These are phyloP conservation scores for Sporisorium reilianum DNA, from an alignment of 1,284 basidiomycete species.

Conservation along the genomic window DNA sequence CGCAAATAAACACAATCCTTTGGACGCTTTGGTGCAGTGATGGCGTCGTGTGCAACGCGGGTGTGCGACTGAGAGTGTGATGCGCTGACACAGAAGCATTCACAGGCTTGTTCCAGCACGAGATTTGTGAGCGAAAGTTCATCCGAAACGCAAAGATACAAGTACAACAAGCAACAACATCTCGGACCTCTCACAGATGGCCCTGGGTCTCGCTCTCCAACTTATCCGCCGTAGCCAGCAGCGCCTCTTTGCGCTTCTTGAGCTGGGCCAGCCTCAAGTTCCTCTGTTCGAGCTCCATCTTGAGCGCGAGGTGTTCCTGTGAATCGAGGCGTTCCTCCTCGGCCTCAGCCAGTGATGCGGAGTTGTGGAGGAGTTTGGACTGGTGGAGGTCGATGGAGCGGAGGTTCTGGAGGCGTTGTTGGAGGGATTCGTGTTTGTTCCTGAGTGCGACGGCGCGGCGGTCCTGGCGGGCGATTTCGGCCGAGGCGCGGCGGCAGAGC, in stretches of 20 bases:
- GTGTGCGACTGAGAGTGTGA: not conserved
- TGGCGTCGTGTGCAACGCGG: too few species aligned
- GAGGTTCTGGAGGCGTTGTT: conserved; percentile 36
- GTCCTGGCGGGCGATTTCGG: conserved; percentile 40
- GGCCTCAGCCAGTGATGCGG: not conserved
- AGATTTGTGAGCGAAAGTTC: not conserved
- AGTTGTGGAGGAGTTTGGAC: conserved; percentile 35
- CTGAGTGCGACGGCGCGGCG: conserved; percentile 33
- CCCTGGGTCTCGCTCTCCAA: conserved; percentile 18
- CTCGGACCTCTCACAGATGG: not conserved
- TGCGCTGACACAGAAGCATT: too few species aligned
- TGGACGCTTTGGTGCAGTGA: not conserved
- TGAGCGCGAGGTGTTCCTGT: conserved; percentile 2
- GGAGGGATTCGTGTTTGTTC: conserved; percentile 36
- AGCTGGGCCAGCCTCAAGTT: conserved; percentile 10
- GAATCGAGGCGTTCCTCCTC: not conserved
- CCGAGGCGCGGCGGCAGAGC: conserved; percentile 31
- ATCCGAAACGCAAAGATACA: not conserved
- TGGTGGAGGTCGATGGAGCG: conserved; percentile 38
- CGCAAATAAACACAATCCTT: not conserved
- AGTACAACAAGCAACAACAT: conserved; percentile 8
- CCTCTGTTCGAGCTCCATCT: conserved; percentile 11
- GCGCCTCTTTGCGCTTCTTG: conserved; percentile 15
- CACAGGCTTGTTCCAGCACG: not conserved
- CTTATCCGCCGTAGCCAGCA: conserved; percentile 30